Base-by-base conservation (phyloP, 352 stramenopile genomes). In the Globisporangium irregulare region DNA sequence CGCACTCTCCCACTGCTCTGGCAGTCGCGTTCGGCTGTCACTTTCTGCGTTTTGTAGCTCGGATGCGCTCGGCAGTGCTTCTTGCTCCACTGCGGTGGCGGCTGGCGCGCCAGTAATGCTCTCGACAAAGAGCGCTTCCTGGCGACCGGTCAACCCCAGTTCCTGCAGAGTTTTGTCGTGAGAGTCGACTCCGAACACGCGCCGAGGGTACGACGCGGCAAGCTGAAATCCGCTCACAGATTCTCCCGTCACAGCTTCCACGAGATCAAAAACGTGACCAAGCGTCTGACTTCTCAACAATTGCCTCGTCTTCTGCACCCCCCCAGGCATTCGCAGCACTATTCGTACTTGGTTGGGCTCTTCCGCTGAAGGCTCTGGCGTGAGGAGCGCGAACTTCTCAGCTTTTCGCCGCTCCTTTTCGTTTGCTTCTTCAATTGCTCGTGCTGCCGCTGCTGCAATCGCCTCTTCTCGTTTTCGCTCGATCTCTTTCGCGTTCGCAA, bases 91-190 rank as follows among this genome's bases (percentile, higher is more conserved):
- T 20, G 62, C 18, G 1, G 57, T 0, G 3, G 57, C 24, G 38
- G 65, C 29, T 10, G 15, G n/a, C 55, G 70, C 54, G 18, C n/a
- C 27, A 22, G 38, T 34, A 18, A 74, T 57, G 27, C 68, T 76
- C 51, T 86, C 86, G 29, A 92, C 80, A 67, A 94, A 92, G n/a
- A 94, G 69, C 59, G 72, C 65, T 70, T 90, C 84, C 72, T 92
- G 84, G 3, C 78, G 80, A 7, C 77, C 74, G 32, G 79, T 87
- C 12, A 92, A 70, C 5, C 74, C 76, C 1, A 89, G 69, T 27
- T 88, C 78, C 56, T 84, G 68, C 46, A 94, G 64, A 25, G 77
- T 75, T 59, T 87, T 79, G 4, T 76, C 68, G 0, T 59, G 65
- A 29, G 59, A 25, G 53, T 85, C 76, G 5, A 80, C 43, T 14